phyloP scores from a whole-genome alignment of 2,329 filamentous ascomycete species.

The Ophiostoma novo-ulmi region DNA sequence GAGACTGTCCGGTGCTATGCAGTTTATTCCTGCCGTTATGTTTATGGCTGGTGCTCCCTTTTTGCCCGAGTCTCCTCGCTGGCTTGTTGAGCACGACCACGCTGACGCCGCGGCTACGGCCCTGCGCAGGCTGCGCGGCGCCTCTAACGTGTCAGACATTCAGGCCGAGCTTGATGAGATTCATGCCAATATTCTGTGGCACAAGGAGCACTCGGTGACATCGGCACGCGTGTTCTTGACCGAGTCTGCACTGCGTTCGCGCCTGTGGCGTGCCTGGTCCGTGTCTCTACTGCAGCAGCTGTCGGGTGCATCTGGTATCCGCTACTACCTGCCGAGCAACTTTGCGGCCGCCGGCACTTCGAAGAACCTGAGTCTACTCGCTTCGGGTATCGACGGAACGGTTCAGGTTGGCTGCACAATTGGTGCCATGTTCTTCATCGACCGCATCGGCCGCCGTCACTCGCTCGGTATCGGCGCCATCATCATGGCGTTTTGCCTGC shows the following conservation, averaged over 20 bases:
- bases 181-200: slow-evolving; percentile 33
- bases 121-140: slow-evolving; percentile 32
- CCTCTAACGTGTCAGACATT: slow-evolving; percentile 29
- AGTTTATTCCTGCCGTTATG: slow-evolving; percentile 34
- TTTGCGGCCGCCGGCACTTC: slow-evolving; percentile 35
- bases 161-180: slow-evolving; percentile 34
- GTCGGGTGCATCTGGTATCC: slow-evolving; percentile 37
- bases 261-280: slow-evolving; percentile 35
- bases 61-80: slow-evolving; percentile 36
- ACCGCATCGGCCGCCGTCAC: slow-evolving; percentile 33
- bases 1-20: slow-evolving; percentile 35
- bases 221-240: slow-evolving; percentile 33
- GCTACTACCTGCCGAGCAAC: slow-evolving; percentile 37
- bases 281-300: slow-evolving; percentile 37
- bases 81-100: slow-evolving; percentile 34
- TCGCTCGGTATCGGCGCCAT: slow-evolving; percentile 33
- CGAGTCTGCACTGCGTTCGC: slow-evolving; percentile 33
- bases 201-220: slow-evolving; percentile 30
- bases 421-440: slow-evolving; percentile 36
- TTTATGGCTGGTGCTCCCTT: slow-evolving; percentile 34
- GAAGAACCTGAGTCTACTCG: slow-evolving; percentile 32
- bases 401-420: slow-evolving; percentile 36
- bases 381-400: slow-evolving; percentile 35
- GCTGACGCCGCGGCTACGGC: slow-evolving; percentile 31
- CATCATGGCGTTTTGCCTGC: slow-evolving; percentile 35